Evolutionary conservation across 2,329 filamentous ascomycete species (phyloP), one percentile per base, ranked within the genome.

Genomic region (Rutstroemia sydowiana): DNA sequence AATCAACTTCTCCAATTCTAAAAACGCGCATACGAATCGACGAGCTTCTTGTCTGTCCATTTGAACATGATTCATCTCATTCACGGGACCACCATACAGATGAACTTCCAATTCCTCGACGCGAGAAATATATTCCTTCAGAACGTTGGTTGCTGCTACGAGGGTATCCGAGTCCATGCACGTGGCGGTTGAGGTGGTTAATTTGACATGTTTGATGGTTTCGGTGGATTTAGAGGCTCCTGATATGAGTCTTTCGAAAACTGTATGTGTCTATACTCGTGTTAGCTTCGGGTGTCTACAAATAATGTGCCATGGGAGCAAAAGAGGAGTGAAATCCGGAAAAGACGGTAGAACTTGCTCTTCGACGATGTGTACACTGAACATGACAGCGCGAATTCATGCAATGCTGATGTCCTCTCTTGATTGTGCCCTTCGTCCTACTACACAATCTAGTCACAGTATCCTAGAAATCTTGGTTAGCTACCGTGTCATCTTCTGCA

Each of bases 321-420:
- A n/a, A n/a, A n/a, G n/a, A n/a, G n/a, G n/a, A n/a, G n/a, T n/a
- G n/a, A 39, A 16, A 2, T 20, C n/a, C 9, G n/a, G 18, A 16
- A 26, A 26, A 26, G 23, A 8, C 8, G 23, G 4, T 16, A n/a
- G 36, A 13, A 28, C 31, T 36, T n/a, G 39, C 48, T 13, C 48
- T 20, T 14, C 32, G 18, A 10, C 21, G 16, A 40, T 51, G 48
- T 3, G 7, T n/a, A 39, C 48, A 51, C 5, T 1, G 7, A 3
- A 13, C 23, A 20, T 51, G 45, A 40, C 40, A 50, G 8, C 9
- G 18, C 2, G 46, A 53, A 42, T 44, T 34, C 21, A 53, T 26
- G 42, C 51, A 53, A 26, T 49, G 51, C 11, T 18, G 36, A 37
- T 52, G 50, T 48, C 37, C 20, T 45, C 30, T 45, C 16, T 21